Percentiles rank a stretch among this genome's conserved stretches.
Evolutionary conservation across 768 basidiomycete species (phyloP).

Genomic region (Tulasnella sp.): DNA sequence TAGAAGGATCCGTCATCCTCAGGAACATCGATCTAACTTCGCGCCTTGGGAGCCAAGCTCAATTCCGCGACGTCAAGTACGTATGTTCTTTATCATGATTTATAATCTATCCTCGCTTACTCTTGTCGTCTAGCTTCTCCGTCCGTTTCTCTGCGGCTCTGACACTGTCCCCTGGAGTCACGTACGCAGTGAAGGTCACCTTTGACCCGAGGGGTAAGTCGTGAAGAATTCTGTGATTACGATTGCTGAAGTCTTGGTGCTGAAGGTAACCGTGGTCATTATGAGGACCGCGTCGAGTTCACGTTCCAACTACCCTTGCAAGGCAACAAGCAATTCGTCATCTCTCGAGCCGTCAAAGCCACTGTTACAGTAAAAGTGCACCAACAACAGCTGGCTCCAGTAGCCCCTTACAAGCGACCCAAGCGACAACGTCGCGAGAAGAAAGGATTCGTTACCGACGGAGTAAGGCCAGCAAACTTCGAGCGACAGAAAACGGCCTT

Average conservation of each 20-base stretch:
- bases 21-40: background rate
- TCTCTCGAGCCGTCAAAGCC: slow-evolving; percentile 10
- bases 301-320: background rate
- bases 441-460: slow-evolving; percentile 37
- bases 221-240: too few species aligned
- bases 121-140: background rate
- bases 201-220: slow-evolving; percentile 18
- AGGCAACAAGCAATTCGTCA: background rate
- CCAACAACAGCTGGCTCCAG: slow-evolving; percentile 46
- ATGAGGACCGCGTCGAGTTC: slow-evolving; percentile 24
- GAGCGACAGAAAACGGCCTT: slow-evolving; percentile 34
- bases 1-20: background rate
- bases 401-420: slow-evolving; percentile 41
- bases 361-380: slow-evolving; percentile 34
- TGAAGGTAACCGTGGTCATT: slow-evolving; percentile 13
- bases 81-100: background rate
- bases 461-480: slow-evolving; percentile 39
- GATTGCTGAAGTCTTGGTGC: background rate
- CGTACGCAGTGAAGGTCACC: background rate
- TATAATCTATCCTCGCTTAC: background rate
- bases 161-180: background rate
- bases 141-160: background rate
- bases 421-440: background rate
- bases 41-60: background rate
- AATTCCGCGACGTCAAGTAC: background rate